Conservation (phyloP, 2,329 filamentous ascomycete genomes). For the Arthrobotrys megalospora region DNA sequence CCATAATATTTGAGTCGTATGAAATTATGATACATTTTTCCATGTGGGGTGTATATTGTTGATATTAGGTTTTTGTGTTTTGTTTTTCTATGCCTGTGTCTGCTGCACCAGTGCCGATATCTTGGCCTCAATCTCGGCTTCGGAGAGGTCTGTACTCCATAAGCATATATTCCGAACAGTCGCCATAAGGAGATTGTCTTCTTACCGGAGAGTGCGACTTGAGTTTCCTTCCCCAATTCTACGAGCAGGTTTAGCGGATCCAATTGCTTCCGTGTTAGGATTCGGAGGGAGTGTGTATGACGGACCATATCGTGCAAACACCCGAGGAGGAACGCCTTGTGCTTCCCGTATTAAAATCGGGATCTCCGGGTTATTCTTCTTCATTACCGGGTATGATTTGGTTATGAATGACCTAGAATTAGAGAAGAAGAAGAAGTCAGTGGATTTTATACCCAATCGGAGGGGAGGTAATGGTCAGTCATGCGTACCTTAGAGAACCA, state of each 20-base stretch:
- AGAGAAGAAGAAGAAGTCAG: slow-evolving; percentile 21
- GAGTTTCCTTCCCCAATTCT: slow-evolving; percentile 80
- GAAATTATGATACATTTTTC: slow-evolving; percentile 19
- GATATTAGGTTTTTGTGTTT: neutral
- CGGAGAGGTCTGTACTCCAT: slow-evolving; percentile 74
- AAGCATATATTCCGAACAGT: slow-evolving; percentile 68
- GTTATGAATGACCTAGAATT: slow-evolving; percentile 83
- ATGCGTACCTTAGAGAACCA: slow-evolving; percentile 83
- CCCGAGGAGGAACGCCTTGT: slow-evolving; percentile 82
- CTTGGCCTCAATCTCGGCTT: slow-evolving; percentile 79
- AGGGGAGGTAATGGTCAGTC: neutral
- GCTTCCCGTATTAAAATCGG: slow-evolving; percentile 97
- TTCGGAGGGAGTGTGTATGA: slow-evolving; percentile 47
- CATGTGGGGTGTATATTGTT: slow-evolving; percentile 3
- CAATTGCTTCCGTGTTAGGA: neutral
- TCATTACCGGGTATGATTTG: slow-evolving; percentile 96
- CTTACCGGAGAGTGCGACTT: slow-evolving; percentile 71
- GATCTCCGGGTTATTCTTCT: slow-evolving; percentile 95
- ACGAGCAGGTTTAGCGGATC: slow-evolving; percentile 12
- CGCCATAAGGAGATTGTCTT: neutral
- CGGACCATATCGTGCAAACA: slow-evolving; percentile 94
- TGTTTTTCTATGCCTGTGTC: slow-evolving; percentile 15
- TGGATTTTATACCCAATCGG: slow-evolving; percentile 57
- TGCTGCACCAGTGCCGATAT: slow-evolving; percentile 74
- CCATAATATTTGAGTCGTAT: neutral